Base-by-base conservation (phyloP, 176 grass and related monocot genomes). In the Bolboschoenus planiculmis region DNA sequence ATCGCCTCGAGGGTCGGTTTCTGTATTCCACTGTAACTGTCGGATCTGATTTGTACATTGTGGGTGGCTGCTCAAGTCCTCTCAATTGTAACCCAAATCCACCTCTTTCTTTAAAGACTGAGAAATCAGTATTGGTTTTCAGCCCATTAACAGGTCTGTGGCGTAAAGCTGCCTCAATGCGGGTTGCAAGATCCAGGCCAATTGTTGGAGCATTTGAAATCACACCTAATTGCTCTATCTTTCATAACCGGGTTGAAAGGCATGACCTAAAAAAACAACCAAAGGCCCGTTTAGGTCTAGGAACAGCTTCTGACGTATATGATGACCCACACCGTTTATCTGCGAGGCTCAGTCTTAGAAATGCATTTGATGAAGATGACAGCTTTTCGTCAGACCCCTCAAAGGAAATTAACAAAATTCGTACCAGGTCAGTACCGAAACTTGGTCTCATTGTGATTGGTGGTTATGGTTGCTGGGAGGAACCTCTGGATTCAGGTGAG, bases 151-250 rank as follows among this genome's bases (percentile, higher is more conserved):
- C 64, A 14, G 81, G 87, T 51, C 60, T 60, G 7, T 97, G 95
- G 95, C 83, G 83, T 11, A 97, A 94, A 88, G 88, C 85, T 8
- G 87, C 90, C 0, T 88, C 95, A 7, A 97, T 94, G 95, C 85
- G 81, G 56, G 74, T 56, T 0, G 88, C 95, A 14, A 85, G 92
- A 84, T 92, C 90, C 0, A 60, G 87, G 46, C 85, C 95, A 3
- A 84, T 97, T 79, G 55, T 97, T 24, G 95, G 95, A 8, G 90
- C 90, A 51, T 92, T 97, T 18, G 90, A 93, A 85, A 85, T 97
- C 63, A 63, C 85, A 13, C 4, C 44, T 24, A 35, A 7, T 18
- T 87, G 92, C 87, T 91, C 87, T 83, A 36, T 88, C 21, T 85
- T 90, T 59, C 90, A 85, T 57, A 26, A 56, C 26, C 71, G 54